Percentiles rank a stretch among this genome's conserved stretches.
These are phyloP conservation scores for Meira nashicola DNA, from an alignment of 1,284 basidiomycete species.

Conservation along the genomic window DNA sequence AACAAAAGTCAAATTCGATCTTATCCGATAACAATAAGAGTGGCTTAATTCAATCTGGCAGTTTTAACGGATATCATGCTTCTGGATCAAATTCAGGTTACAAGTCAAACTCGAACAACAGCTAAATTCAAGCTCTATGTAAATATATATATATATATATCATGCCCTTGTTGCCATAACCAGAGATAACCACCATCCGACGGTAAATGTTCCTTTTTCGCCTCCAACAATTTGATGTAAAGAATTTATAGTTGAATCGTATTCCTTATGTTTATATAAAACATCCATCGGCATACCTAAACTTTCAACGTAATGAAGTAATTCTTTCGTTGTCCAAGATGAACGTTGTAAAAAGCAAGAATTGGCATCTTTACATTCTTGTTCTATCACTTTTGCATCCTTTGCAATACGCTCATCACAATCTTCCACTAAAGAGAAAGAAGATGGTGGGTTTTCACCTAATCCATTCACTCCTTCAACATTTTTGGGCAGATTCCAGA, in stretches of 20 bases:
- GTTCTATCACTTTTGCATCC: neutral
- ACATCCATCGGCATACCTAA: neutral
- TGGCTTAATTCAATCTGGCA: neutral
- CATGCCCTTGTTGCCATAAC: neutral
- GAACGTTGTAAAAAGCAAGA: neutral
- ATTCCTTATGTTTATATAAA: neutral
- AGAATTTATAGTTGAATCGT: neutral
- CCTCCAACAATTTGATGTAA: neutral
- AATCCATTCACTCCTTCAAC: neutral
- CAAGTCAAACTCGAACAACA: neutral
- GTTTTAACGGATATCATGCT: neutral
- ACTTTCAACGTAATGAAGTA: neutral
- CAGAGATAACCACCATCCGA: neutral
- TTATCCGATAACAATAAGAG: no score
- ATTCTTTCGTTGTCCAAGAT: neutral
- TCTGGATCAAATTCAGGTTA: neutral
- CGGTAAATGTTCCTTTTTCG: neutral
- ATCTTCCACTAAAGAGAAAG: neutral
- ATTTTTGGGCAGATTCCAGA: neutral
- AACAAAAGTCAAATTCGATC: no score
- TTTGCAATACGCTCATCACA: neutral
- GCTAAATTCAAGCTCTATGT: neutral
- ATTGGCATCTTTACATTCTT: neutral
- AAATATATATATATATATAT: neutral
- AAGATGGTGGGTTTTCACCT: conserved; percentile 1